Percentiles rank a stretch among this genome's conserved stretches.
phyloP scores from a whole-genome alignment of 768 basidiomycete species.

The Trichaptum fuscoviolaceum region DNA sequence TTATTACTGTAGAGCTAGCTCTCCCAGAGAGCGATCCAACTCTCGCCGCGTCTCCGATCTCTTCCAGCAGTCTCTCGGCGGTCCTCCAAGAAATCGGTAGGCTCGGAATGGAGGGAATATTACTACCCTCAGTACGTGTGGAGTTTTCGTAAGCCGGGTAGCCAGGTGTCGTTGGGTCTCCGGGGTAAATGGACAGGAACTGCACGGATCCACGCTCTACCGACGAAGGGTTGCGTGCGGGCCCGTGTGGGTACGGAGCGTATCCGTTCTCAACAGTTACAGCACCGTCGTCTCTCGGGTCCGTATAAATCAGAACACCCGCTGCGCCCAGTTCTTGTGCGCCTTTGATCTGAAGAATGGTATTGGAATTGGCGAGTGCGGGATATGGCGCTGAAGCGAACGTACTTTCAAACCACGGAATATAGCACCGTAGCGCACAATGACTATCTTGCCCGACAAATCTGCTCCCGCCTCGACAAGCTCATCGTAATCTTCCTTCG shows the following conservation, averaged over 20 bases:
- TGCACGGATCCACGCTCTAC: slow-evolving; percentile 45
- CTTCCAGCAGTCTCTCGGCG: slow-evolving; percentile 50
- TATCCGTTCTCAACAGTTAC: slow-evolving; percentile 33
- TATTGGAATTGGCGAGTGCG: not conserved
- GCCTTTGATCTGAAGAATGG: slow-evolving; percentile 23
- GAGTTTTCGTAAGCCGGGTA: slow-evolving; percentile 39
- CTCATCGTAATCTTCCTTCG: slow-evolving; percentile 35
- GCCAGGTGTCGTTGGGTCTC: slow-evolving; percentile 36
- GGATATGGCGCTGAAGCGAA: too few species aligned
- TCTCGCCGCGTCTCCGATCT: slow-evolving; percentile 24
- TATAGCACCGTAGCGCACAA: slow-evolving; percentile 33
- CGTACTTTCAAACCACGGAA: slow-evolving; percentile 41
- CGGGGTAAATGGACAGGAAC: slow-evolving; percentile 60
- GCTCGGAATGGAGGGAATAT: slow-evolving; percentile 28
- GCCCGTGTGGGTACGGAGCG: slow-evolving; percentile 35
- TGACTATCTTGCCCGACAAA: slow-evolving; percentile 32
- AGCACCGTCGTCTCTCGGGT: slow-evolving; percentile 37
- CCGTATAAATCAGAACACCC: slow-evolving; percentile 34
- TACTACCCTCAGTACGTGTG: slow-evolving; percentile 25
- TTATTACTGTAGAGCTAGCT: slow-evolving; percentile 42
- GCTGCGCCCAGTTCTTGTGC: slow-evolving; percentile 38
- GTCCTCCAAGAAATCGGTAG: slow-evolving; percentile 42
- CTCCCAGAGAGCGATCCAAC: slow-evolving; percentile 38
- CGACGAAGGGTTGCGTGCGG: slow-evolving; percentile 32
- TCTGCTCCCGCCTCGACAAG: slow-evolving; percentile 31